These are phyloP conservation scores for Maudiozyma saulgeensis DNA, from an alignment of 805 yeast species.

Conservation along the genomic window DNA sequence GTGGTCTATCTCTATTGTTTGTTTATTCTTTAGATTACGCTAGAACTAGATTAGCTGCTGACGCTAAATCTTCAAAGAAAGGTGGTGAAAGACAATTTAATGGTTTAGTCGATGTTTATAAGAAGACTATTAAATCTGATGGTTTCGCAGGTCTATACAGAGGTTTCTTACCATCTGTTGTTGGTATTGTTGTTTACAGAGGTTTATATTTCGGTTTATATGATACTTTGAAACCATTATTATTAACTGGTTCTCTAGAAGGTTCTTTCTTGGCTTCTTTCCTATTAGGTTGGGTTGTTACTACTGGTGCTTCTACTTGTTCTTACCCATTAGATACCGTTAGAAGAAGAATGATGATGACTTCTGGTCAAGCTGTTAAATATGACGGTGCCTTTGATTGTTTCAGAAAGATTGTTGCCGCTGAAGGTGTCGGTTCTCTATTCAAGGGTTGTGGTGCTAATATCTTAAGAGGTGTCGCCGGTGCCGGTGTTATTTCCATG, in stretches of 20 bases:
- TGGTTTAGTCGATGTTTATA: constrained; percentile 94
- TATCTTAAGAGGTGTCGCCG: constrained; percentile 99
- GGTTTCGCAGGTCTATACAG: constrained; percentile 98
- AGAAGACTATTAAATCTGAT: constrained; percentile 88
- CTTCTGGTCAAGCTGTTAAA: constrained; percentile 97
- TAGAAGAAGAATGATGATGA: constrained; percentile 99
- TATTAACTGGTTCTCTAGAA: constrained; percentile 88
- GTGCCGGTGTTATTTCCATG: constrained; percentile 98
- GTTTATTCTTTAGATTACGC: constrained; percentile 84
- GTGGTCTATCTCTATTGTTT: constrained; percentile 44
- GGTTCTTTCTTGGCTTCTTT: constrained; percentile 92
- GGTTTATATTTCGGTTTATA: constrained; percentile 97
- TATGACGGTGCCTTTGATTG: constrained; percentile 93
- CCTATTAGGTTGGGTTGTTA: constrained; percentile 95
- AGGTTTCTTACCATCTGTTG: constrained; percentile 98
- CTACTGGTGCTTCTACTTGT: constrained; percentile 97
- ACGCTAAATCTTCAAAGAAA: constrained; percentile 76
- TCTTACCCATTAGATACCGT: constrained; percentile 98
- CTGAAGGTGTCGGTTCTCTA: constrained; percentile 87
- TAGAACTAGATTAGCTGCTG: constrained; percentile 98
- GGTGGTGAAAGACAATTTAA: constrained; percentile 96
- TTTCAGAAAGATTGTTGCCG: constrained; percentile 83
- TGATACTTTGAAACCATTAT: constrained; percentile 93
- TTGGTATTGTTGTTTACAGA: constrained; percentile 97
- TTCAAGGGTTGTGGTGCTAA: constrained; percentile 99